phyloP scores from a whole-genome alignment of 2,329 filamentous ascomycete species.

The Monosporascus cannonballus region DNA sequence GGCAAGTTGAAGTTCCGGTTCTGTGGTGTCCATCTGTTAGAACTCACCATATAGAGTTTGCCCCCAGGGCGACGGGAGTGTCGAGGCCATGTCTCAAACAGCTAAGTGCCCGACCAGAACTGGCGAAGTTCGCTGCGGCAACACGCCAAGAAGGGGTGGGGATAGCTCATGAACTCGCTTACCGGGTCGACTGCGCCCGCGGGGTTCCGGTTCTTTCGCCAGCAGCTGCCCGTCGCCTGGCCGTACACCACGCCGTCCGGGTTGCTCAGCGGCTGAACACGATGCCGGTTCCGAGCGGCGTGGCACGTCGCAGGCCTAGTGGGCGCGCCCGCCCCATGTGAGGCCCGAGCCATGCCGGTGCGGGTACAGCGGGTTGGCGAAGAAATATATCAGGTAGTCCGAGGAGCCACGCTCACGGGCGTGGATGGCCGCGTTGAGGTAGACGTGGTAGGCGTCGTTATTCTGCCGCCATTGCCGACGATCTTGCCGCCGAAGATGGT shows the following conservation, averaged over 20 bases:
- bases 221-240: slow-evolving; percentile 42
- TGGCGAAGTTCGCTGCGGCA: too few relatives aligned
- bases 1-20: slow-evolving; percentile 54
- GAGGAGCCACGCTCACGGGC: slow-evolving; percentile 52
- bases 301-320: slow-evolving; percentile 30
- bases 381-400: slow-evolving; percentile 51
- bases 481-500: slow-evolving; percentile 34
- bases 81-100: too few relatives aligned
- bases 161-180: too few relatives aligned
- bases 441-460: slow-evolving; percentile 39
- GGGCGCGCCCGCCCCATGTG: slow-evolving; percentile 44
- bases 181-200: slow-evolving; percentile 39
- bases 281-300: slow-evolving; percentile 46
- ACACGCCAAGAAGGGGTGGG: too few relatives aligned
- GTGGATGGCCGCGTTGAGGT: slow-evolving; percentile 48
- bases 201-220: slow-evolving; percentile 51
- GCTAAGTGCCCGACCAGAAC: too few relatives aligned
- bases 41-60: too few relatives aligned
- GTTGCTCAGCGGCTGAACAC: slow-evolving; percentile 47
- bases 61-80: too few relatives aligned
- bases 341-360: slow-evolving; percentile 42
- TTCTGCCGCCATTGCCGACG: slow-evolving; percentile 25
- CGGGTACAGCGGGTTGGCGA: slow-evolving; percentile 49
- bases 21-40: not conserved
- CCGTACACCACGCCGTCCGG: slow-evolving; percentile 48